Conservation (phyloP, 495 filamentous ascomycete genomes). For the Aspergillus taichungensis region DNA sequence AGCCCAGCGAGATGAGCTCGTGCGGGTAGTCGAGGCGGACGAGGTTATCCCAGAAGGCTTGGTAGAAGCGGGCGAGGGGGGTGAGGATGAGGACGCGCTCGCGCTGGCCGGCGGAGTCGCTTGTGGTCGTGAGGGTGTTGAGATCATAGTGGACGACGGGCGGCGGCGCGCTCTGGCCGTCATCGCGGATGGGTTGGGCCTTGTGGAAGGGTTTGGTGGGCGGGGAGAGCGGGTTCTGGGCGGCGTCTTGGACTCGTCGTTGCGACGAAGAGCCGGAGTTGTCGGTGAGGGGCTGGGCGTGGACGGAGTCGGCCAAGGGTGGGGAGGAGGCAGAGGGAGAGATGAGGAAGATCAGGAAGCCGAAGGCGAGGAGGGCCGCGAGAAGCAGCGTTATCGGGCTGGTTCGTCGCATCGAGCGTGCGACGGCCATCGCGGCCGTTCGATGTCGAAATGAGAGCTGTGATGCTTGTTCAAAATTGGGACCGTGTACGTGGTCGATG, state of each 20-base stretch:
- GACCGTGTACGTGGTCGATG: constrained; percentile 3
- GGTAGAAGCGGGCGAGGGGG: constrained; percentile 86
- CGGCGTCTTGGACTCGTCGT: constrained; percentile 49
- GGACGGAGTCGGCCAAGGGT: constrained; percentile 20
- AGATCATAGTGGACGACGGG: constrained; percentile 93
- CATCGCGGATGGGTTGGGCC: constrained; percentile 43
- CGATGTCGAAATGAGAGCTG: background rate
- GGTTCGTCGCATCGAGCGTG: constrained; percentile 54
- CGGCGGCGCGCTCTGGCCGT: constrained; percentile 53
- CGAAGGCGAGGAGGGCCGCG: constrained; percentile 49
- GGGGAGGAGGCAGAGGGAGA: constrained; percentile 33
- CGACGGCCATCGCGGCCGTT: constrained; percentile 38
- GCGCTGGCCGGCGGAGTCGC: constrained; percentile 60
- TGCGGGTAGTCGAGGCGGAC: constrained; percentile 78
- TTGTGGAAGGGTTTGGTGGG: constrained; percentile 79
- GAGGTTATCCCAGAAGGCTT: constrained; percentile 94
- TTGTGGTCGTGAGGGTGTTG: constrained; percentile 80
- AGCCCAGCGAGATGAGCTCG: constrained; percentile 88
- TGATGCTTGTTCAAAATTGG: background rate
- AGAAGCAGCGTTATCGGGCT: constrained; percentile 60
- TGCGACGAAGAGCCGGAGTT: constrained; percentile 22
- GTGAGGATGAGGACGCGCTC: constrained; percentile 90
- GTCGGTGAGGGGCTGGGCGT: background rate
- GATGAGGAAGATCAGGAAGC: constrained; percentile 59
- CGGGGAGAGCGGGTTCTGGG: constrained; percentile 67